Percentiles rank a stretch among this genome's conserved stretches.
Conservation (phyloP, 1,284 basidiomycete genomes). For the Pulveroboletus sp. region DNA sequence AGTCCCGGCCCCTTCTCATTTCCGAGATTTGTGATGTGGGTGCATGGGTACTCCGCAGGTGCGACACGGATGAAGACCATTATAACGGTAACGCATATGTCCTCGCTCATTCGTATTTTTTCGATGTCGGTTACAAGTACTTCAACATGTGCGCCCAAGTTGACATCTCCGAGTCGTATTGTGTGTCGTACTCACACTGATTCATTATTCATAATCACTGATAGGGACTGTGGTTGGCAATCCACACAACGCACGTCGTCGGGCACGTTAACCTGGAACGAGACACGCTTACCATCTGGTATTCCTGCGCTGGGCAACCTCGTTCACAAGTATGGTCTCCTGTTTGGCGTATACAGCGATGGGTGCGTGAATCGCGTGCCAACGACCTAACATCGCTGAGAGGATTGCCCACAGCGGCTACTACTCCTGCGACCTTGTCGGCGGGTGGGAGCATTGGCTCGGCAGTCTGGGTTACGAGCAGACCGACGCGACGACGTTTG, state of each 20-base stretch:
- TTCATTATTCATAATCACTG: neutral
- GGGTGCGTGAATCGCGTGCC: slow-evolving; percentile 7
- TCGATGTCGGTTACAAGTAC: too few species aligned
- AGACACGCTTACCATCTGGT: slow-evolving; percentile 9
- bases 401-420: slow-evolving; percentile 1
- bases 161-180: neutral
- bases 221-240: slow-evolving; percentile 20
- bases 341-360: slow-evolving; percentile 16
- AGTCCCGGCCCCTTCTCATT: too few species aligned
- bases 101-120: too few species aligned
- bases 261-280: slow-evolving; percentile 9
- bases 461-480: slow-evolving; percentile 12
- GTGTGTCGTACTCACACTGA: neutral
- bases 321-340: slow-evolving; percentile 9
- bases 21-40: too few species aligned
- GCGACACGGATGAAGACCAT: too few species aligned
- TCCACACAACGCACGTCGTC: neutral
- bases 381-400: neutral
- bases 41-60: too few species aligned
- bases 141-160: neutral
- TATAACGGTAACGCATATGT: too few species aligned
- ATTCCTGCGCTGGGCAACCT: slow-evolving; percentile 15
- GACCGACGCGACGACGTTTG: slow-evolving; percentile 10
- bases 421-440: slow-evolving; percentile 5
- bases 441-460: slow-evolving; percentile 3